Evolutionary conservation across 176 grass and related monocot genomes (phyloP).

Genomic region (Rhynchospora breviuscula): DNA sequence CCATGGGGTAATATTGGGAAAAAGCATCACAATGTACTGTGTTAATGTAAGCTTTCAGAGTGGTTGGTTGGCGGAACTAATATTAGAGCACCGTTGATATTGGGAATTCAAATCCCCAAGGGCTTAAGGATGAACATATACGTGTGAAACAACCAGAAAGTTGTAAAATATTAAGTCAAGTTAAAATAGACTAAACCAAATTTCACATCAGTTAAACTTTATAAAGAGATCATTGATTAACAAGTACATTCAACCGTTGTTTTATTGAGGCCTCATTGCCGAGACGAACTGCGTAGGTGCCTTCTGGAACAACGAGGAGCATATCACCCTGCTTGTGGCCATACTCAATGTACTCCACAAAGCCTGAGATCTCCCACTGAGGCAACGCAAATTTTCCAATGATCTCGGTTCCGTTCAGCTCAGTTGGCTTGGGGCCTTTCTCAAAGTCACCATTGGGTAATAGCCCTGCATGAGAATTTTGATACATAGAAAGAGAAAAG

Average conservation of each 20-base stretch:
- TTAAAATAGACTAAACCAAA: not conserved
- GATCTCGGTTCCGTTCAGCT: slow-evolving; percentile 68
- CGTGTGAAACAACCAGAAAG: not conserved
- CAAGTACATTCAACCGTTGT: slow-evolving; percentile 43
- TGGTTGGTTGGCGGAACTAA: too few relatives aligned
- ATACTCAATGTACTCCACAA: slow-evolving; percentile 90
- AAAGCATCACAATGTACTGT: not conserved
- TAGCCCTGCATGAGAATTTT: slow-evolving; percentile 44
- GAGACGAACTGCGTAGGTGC: slow-evolving; percentile 50
- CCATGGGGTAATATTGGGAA: not conserved
- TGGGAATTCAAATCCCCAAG: too few relatives aligned
- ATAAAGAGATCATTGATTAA: not conserved
- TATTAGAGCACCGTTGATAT: not conserved
- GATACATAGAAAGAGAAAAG: not conserved
- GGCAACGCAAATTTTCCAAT: slow-evolving; percentile 41
- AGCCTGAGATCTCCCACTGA: slow-evolving; percentile 54
- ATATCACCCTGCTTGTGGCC: slow-evolving; percentile 86
- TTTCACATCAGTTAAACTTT: not conserved
- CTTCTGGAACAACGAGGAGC: slow-evolving; percentile 80
- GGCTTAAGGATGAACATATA: too few relatives aligned
- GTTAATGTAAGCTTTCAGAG: not conserved
- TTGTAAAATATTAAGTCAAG: not conserved
- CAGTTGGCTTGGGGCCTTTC: slow-evolving; percentile 37
- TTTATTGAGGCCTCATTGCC: slow-evolving; percentile 82
- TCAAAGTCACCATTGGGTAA: slow-evolving; percentile 86